Percentiles rank a stretch among this genome's conserved stretches.
These are phyloP conservation scores for Globisporangium irregulare DNA, from an alignment of 352 stramenopile species.

Conservation along the genomic window DNA sequence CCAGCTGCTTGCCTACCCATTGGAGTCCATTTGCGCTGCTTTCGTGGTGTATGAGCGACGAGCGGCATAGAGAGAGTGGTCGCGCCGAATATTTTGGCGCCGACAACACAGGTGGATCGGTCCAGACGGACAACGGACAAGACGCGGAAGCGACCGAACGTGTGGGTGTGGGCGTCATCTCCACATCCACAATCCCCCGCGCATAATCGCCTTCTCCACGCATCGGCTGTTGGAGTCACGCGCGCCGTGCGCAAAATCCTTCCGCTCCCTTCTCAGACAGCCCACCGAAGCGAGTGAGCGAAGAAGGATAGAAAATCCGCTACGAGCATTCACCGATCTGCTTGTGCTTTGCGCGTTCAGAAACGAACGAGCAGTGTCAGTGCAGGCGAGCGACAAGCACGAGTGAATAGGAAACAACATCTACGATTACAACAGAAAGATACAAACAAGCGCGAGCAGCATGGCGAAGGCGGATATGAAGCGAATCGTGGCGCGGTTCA, in stretches of 20 bases:
- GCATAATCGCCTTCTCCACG: neutral
- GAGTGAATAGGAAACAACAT: neutral
- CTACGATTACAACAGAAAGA: neutral
- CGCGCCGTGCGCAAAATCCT: neutral
- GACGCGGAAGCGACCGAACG: neutral
- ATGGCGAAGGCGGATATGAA: constrained; percentile 44
- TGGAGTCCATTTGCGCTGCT: neutral
- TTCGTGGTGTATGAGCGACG: neutral
- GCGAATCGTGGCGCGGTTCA: constrained; percentile 68
- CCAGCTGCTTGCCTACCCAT: neutral
- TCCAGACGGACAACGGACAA: neutral
- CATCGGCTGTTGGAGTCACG: neutral
- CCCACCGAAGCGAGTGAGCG: neutral
- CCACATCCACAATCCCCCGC: neutral
- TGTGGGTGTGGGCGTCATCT: constrained; percentile 1
- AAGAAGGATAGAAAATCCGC: neutral
- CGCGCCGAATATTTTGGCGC: constrained; percentile 10
- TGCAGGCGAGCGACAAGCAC: neutral
- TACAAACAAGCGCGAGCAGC: neutral
- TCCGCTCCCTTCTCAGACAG: constrained; percentile 1
- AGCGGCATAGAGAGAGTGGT: constrained; percentile 4
- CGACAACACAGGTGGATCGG: constrained; percentile 5
- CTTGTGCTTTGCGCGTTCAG: neutral
- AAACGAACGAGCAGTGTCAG: neutral
- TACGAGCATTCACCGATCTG: neutral